phyloP scores from a whole-genome alignment of 2,329 filamentous ascomycete species.

The Phyllosticta citrichinensis region DNA sequence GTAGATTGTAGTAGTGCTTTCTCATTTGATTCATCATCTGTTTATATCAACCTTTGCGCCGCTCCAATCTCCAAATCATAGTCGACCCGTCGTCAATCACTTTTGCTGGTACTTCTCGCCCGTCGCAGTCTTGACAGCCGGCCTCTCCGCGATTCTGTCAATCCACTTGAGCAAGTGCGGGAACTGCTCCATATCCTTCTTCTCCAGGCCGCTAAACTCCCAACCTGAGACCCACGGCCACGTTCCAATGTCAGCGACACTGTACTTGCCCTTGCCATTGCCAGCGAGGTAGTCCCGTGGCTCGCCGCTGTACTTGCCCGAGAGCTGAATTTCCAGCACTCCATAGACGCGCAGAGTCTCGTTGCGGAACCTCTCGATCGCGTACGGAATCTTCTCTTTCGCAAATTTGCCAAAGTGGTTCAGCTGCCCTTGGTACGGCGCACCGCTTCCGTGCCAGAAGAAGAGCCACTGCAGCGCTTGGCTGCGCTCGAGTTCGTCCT shows the following conservation, averaged over 20 bases:
- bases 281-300: constrained; percentile 44
- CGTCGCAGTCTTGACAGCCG: constrained; percentile 38
- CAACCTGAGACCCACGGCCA: constrained; percentile 43
- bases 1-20: no score
- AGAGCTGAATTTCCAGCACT: constrained; percentile 46
- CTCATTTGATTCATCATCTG: not conserved
- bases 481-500: constrained; percentile 40
- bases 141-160: constrained; percentile 39
- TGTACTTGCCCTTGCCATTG: constrained; percentile 45
- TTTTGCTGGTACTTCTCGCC: constrained; percentile 8
- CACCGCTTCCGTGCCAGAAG: constrained; percentile 41
- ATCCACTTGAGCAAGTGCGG: constrained; percentile 45
- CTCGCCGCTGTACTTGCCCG: constrained; percentile 41
- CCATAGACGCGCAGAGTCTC: constrained; percentile 43
- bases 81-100: not conserved
- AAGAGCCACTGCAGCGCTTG: constrained; percentile 44
- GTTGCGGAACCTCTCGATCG: constrained; percentile 36
- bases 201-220: constrained; percentile 33
- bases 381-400: constrained; percentile 13
- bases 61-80: not conserved
- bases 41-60: not conserved
- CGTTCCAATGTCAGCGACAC: constrained; percentile 43
- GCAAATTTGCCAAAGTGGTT: constrained; percentile 38
- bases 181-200: constrained; percentile 41
- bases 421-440: constrained; percentile 33